Conservation (phyloP, 179 eudicot species). For the Beta macrorhiza region DNA sequence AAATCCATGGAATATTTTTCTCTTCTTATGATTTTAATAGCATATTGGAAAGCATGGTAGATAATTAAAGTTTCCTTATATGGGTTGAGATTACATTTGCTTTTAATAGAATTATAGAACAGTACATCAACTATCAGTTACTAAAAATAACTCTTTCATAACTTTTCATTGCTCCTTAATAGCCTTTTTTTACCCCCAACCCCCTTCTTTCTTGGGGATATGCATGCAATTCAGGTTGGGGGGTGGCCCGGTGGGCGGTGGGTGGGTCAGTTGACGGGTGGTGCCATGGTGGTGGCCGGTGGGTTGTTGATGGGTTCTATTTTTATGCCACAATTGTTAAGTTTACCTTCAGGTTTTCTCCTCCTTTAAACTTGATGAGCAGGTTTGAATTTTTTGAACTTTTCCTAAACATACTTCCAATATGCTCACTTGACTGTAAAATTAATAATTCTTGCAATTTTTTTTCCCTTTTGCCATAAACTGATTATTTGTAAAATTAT, state of each 20-base stretch:
- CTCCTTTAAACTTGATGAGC: slow-evolving; percentile 1
- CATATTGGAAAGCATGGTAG: slow-evolving; percentile 21
- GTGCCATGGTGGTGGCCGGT: not conserved
- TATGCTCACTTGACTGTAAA: not conserved
- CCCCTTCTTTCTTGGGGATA: not conserved
- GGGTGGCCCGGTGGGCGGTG: not conserved
- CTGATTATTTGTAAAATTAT: slow-evolving; percentile 23
- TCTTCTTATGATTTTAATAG: slow-evolving; percentile 2
- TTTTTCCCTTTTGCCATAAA: not conserved
- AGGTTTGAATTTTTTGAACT: not conserved
- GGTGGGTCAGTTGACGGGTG: not conserved
- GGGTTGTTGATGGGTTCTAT: not conserved
- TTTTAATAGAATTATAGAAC: not conserved
- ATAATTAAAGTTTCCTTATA: slow-evolving; percentile 12
- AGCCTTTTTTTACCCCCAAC: not conserved
- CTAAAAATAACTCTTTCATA: not conserved
- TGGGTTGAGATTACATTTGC: slow-evolving; percentile 4
- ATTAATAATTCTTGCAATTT: not conserved
- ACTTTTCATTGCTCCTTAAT: not conserved
- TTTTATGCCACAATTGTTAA: not conserved
- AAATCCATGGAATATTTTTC: slow-evolving; percentile 5
- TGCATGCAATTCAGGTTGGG: not conserved
- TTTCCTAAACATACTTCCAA: not conserved
- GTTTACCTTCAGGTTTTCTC: not conserved
- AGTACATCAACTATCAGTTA: not conserved